Percentiles rank a stretch among this genome's conserved stretches.
Conservation (phyloP, 768 basidiomycete genomes). For the Agaricus subrufescens region DNA sequence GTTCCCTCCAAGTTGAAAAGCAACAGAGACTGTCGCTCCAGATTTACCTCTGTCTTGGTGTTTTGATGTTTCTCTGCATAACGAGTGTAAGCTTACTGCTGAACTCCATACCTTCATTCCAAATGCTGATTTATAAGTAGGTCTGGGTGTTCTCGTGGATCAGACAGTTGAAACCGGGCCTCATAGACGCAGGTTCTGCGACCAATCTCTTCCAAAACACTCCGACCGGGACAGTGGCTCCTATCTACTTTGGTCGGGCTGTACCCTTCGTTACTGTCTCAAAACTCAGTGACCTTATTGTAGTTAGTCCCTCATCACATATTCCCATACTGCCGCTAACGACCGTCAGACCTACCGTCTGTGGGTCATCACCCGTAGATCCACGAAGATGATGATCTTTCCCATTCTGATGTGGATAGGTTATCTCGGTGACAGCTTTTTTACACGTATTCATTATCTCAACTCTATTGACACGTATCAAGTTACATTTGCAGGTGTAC, state of each 20-base stretch:
- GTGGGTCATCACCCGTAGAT: not conserved
- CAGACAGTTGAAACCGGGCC: not conserved
- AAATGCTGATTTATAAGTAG: not conserved
- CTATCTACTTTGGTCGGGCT: not conserved
- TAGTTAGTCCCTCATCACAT: not conserved
- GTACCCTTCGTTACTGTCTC: not conserved
- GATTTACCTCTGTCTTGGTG: not conserved
- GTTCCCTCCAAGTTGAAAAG: not conserved
- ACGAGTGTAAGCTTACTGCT: not conserved
- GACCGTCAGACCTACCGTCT: not conserved
- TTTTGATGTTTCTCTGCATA: slow-evolving; percentile 4
- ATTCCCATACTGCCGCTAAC: not conserved
- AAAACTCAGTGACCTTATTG: slow-evolving; percentile 1
- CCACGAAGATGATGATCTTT: not conserved
- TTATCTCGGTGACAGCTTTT: not conserved
- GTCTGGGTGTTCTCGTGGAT: slow-evolving; percentile 1
- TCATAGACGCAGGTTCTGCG: not conserved
- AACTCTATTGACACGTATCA: no score
- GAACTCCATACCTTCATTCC: not conserved
- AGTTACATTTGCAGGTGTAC: not conserved
- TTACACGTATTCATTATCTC: not conserved
- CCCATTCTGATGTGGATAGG: slow-evolving; percentile 1
- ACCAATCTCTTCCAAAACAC: not conserved
- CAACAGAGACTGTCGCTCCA: not conserved
- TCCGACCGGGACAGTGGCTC: not conserved